Evolutionary conservation across 2,329 filamentous ascomycete genomes (phyloP).

Genomic region (Cordyceps javanica): DNA sequence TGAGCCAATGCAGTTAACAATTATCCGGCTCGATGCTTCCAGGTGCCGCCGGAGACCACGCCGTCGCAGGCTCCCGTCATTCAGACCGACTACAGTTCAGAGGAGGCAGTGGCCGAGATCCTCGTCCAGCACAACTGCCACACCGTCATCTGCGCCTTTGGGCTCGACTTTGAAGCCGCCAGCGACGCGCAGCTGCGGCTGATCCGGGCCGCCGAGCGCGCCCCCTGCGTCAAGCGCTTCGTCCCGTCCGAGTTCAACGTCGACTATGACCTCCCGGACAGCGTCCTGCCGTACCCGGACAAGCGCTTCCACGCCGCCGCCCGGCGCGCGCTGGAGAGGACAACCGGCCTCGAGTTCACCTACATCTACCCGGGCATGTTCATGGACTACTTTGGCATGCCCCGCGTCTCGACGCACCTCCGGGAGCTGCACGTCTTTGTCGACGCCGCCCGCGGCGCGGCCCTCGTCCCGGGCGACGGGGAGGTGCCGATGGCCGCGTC

Average conservation of each 20-base stretch:
- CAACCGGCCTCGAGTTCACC: conserved; percentile 26
- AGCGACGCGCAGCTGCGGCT: conserved; percentile 27
- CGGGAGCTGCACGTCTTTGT: conserved; percentile 25
- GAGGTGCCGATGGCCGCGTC: conserved; percentile 26
- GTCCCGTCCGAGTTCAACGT: conserved; percentile 33
- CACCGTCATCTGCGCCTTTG: conserved; percentile 28
- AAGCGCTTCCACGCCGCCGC: conserved; percentile 25
- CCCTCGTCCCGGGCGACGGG: conserved; percentile 25
- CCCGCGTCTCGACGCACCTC: conserved; percentile 20
- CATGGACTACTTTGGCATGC: conserved; percentile 31
- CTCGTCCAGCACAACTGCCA: conserved; percentile 20
- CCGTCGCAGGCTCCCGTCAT: conserved; percentile 15
- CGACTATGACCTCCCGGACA: conserved; percentile 28
- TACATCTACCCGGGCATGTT: conserved; percentile 32
- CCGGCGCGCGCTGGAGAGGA: conserved; percentile 24
- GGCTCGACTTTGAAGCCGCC: conserved; percentile 24
- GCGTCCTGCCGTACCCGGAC: conserved; percentile 27
- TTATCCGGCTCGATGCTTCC: not conserved
- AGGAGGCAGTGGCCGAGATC: conserved; percentile 17
- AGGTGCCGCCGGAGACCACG: not conserved
- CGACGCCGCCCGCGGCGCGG: conserved; percentile 21
- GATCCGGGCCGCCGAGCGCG: conserved; percentile 26
- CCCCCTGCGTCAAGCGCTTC: conserved; percentile 27
- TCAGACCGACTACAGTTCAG: conserved; percentile 24
- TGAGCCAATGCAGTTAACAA: not conserved